A percentile compares a stretch with the other conserved stretches of the same genome.
Evolutionary conservation across 208 protist genomes (phyloP).

Genomic region (Angomonas desouzai): DNA sequence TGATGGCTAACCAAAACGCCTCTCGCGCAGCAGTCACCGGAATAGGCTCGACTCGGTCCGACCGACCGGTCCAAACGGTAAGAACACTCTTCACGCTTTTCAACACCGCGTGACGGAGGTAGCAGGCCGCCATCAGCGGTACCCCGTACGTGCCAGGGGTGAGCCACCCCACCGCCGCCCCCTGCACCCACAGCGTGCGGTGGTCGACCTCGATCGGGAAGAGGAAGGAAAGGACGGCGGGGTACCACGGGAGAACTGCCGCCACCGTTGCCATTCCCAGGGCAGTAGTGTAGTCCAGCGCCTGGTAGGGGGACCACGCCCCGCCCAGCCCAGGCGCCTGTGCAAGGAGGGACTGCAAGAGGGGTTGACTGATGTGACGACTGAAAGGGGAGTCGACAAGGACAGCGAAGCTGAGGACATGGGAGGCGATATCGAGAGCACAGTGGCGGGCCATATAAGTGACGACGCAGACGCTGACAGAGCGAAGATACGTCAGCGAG

Average conservation of each 20-base stretch:
- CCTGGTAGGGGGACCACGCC: neutral
- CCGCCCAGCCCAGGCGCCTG: neutral
- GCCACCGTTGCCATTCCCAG: neutral
- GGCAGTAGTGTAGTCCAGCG: neutral
- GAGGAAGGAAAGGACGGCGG: neutral
- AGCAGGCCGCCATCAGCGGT: neutral
- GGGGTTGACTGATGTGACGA: neutral
- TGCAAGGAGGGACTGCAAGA: neutral
- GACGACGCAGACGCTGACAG: neutral
- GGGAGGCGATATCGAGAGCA: neutral
- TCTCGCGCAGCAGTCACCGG: too few species aligned
- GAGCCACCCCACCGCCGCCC: neutral
- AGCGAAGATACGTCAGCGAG: conserved; percentile 3
- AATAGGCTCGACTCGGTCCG: too few species aligned
- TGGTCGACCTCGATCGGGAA: neutral
- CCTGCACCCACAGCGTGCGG: neutral
- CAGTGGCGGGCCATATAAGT: neutral
- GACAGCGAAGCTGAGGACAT: neutral
- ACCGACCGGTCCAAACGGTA: too few species aligned
- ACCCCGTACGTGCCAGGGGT: neutral
- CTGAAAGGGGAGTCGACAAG: neutral
- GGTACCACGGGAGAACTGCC: neutral
- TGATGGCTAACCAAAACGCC: too few species aligned
- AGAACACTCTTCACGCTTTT: neutral
- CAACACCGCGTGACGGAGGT: neutral